A percentile compares a stretch with the other conserved stretches of the same genome.
Conservation (phyloP, 2,329 filamentous ascomycete genomes). For the Aureobasidium leucospermi region DNA sequence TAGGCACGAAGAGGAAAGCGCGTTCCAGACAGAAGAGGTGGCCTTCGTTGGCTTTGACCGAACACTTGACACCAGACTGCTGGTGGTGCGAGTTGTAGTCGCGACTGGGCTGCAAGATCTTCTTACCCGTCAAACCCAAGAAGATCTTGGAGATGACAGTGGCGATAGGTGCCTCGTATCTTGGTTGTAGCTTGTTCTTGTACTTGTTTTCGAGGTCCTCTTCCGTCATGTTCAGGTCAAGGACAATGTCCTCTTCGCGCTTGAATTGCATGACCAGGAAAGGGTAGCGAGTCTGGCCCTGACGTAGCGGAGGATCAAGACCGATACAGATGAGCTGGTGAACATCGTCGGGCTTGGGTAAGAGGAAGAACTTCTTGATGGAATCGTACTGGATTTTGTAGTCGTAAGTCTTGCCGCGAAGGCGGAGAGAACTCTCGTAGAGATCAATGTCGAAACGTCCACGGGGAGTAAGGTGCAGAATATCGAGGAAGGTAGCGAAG, state of each 20-base stretch:
- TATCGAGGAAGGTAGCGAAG: slow-evolving; percentile 93
- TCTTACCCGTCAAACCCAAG: slow-evolving; percentile 87
- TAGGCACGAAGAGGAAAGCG: slow-evolving; percentile 98
- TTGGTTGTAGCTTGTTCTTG: slow-evolving; percentile 77
- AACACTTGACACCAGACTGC: slow-evolving; percentile 95
- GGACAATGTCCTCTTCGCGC: slow-evolving; percentile 91
- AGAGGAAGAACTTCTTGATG: slow-evolving; percentile 97
- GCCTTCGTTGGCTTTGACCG: slow-evolving; percentile 99
- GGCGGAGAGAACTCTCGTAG: slow-evolving; percentile 94
- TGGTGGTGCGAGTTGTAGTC: slow-evolving; percentile 91
- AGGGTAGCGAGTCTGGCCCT: slow-evolving; percentile 95
- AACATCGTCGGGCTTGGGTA: slow-evolving; percentile 96
- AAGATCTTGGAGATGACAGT: slow-evolving; percentile 94
- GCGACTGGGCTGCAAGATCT: slow-evolving; percentile 86
- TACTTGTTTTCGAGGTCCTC: slow-evolving; percentile 79
- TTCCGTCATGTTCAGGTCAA: slow-evolving; percentile 93
- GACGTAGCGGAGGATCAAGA: slow-evolving; percentile 85
- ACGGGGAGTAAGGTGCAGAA: slow-evolving; percentile 94
- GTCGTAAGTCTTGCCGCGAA: slow-evolving; percentile 98
- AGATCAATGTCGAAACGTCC: slow-evolving; percentile 99
- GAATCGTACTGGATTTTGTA: slow-evolving; percentile 99
- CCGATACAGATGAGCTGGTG: slow-evolving; percentile 94
- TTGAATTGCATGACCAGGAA: slow-evolving; percentile 99
- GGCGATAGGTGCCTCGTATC: slow-evolving; percentile 90
- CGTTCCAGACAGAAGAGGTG: slow-evolving; percentile 96